Evolutionary conservation across 202 grass and related monocot genomes (phyloP).

Genomic region (Panicum virgatum): DNA sequence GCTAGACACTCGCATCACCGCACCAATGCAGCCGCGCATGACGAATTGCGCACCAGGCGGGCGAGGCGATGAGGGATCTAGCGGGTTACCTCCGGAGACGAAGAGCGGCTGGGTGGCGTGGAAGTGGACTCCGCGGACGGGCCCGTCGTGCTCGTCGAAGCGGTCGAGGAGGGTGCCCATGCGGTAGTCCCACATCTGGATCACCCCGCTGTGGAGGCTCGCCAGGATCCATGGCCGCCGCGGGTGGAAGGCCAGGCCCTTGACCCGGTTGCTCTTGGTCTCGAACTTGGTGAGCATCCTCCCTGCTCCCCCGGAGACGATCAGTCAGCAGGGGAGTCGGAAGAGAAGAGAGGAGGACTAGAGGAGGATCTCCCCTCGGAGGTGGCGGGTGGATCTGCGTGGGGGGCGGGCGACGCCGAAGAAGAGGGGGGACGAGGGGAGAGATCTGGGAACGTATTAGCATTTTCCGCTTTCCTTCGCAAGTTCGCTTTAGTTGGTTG

Average conservation of each 20-base stretch:
- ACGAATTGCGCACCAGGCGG: neutral
- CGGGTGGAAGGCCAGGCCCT: slow-evolving; percentile 33
- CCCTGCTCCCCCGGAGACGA: slow-evolving; percentile 26
- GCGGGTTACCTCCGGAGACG: slow-evolving; percentile 82
- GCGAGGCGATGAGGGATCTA: slow-evolving; percentile 23
- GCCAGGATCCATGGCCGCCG: slow-evolving; percentile 20
- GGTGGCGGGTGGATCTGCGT: too few relatives aligned
- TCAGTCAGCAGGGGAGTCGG: too few relatives aligned
- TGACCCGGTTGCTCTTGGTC: slow-evolving; percentile 99
- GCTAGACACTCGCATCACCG: neutral
- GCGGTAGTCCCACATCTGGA: slow-evolving; percentile 52
- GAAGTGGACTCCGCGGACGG: slow-evolving; percentile 92
- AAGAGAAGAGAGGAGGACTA: too few relatives aligned
- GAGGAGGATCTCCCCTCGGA: too few relatives aligned
- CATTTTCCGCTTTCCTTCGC: too few relatives aligned
- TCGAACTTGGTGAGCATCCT: slow-evolving; percentile 32
- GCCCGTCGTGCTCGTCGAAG: slow-evolving; percentile 96
- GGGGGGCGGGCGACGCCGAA: too few relatives aligned
- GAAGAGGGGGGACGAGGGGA: too few relatives aligned
- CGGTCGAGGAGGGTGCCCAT: slow-evolving; percentile 98
- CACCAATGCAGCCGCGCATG: neutral
- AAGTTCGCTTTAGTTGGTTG: too few relatives aligned
- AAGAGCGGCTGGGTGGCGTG: slow-evolving; percentile 96
- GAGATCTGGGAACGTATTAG: too few relatives aligned
- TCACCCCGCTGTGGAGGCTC: neutral